Evolutionary conservation across 139 green algal genomes (phyloP), one percentile per base, ranked within the genome.

Genomic region (Coelastrella sp.): DNA sequence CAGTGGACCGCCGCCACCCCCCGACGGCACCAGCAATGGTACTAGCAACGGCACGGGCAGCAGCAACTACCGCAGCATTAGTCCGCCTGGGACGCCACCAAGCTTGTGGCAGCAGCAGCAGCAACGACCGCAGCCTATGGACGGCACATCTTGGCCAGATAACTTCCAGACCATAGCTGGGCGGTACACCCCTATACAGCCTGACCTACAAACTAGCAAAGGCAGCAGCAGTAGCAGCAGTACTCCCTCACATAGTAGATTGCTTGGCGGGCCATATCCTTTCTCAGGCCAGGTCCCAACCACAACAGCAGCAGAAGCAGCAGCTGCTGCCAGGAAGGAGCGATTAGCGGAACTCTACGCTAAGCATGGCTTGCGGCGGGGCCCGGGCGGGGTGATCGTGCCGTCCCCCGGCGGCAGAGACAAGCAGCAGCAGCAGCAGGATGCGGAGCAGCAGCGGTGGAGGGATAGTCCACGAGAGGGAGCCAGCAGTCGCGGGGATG

Each of bases 91-190:
- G 6, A n/a, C 74, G 59, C 14, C 66, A 82, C 32, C 71, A 54
- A 10, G 90, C 71, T 73, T 80, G 6, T 83, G 83, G 73, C 83
- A 76, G 80, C 22, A 54, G 17, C 73, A 75, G 79, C 89, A 92
- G 92, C n/a, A n/a, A n/a, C 88, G 90, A 83, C 85, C 83, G 85
- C 89, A 91, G 83, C 73, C 73, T 14, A 20, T 84, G 83, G 32
- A 47, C 32, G 32, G 32, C 32, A 47, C 32, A 47, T 47, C 32
- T 47, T 47, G 32, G 32, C 32, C 32, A 47, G 32, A 47, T 47
- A 47, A 47, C 32, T 47, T 47, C 14, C 7, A 14, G 7, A 17
- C 57, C 14, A 7, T 19, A 13, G 23, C 74, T 14, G 74, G 74
- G 13, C 74, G 11, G 8, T 59, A 80, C 74, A 80, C 22, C 58